phyloP scores from a whole-genome alignment of 345 rosid species.

The Corymbia maculata region DNA sequence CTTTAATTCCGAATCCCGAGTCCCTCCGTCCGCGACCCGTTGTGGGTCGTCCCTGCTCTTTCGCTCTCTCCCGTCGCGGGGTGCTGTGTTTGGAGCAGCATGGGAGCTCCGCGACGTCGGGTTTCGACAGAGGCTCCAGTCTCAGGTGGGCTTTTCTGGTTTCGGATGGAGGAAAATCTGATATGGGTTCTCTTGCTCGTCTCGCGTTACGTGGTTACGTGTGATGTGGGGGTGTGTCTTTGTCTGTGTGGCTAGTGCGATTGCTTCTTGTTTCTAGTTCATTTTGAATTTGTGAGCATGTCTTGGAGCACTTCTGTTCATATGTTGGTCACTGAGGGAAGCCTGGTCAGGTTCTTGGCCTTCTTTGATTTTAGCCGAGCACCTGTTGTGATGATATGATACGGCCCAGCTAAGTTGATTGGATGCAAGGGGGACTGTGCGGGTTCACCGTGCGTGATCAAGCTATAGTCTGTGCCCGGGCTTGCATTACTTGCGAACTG shows the following conservation, averaged over 20 bases:
- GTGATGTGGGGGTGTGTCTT: background rate
- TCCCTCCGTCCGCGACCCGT: background rate
- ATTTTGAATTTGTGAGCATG: background rate
- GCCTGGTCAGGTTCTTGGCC: background rate
- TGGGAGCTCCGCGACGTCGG: background rate
- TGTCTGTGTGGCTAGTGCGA: background rate
- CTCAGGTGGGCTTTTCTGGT: background rate
- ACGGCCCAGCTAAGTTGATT: background rate
- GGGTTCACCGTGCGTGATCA: background rate
- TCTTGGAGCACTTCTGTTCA: background rate
- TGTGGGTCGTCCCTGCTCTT: background rate
- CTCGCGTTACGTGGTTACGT: background rate
- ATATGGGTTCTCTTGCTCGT: background rate
- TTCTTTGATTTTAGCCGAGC: background rate
- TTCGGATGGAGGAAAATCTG: background rate
- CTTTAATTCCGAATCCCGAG: background rate
- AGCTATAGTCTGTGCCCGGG: background rate
- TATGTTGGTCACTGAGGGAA: background rate
- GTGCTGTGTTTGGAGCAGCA: background rate
- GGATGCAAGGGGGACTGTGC: background rate
- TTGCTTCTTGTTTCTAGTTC: background rate
- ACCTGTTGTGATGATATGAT: background rate
- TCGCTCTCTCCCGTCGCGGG: background rate
- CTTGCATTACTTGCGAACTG: background rate
- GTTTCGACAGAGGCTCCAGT: background rate